Percentiles rank a stretch among this genome's conserved stretches.
phyloP scores from a whole-genome alignment of 352 stramenopile genomes.

The Phytophthora multivora region DNA sequence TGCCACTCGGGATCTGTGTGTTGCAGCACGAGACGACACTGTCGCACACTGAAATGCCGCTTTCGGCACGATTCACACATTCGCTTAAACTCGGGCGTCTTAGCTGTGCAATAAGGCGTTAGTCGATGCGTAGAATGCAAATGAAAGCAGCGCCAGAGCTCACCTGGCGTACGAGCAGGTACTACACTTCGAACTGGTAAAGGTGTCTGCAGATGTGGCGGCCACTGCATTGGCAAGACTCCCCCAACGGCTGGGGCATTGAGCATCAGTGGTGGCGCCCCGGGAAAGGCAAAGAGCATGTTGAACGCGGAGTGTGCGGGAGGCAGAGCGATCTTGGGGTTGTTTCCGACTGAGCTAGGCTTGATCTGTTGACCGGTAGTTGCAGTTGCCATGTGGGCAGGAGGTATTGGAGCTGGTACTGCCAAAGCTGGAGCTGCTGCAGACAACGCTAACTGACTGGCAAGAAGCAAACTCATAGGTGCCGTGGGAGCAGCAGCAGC shows the following conservation, averaged over 20 bases:
- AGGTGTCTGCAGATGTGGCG: conserved; percentile 29
- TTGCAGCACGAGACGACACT: conserved; percentile 67
- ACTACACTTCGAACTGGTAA: conserved; percentile 29
- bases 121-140: neutral
- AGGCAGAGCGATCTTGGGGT: conserved; percentile 49
- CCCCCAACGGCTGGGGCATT: conserved; percentile 21
- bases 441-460: conserved; percentile 28
- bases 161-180: conserved; percentile 30
- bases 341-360: conserved; percentile 13
- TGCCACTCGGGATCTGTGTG: conserved; percentile 79
- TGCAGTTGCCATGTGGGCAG: neutral
- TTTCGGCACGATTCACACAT: conserved; percentile 78
- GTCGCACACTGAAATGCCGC: conserved; percentile 64
- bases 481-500: neutral
- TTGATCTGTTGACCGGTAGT: conserved; percentile 22
- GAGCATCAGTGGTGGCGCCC: conserved; percentile 36
- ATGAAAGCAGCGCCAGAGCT: neutral
- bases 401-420: conserved; percentile 14
- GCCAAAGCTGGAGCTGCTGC: conserved; percentile 6
- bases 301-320: conserved; percentile 39
- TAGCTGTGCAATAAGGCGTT: conserved; percentile 10
- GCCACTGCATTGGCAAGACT: conserved; percentile 32
- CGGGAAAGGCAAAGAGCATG: conserved; percentile 47
- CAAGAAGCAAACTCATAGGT: conserved; percentile 23
- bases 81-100: conserved; percentile 47